Evolutionary conservation across 2,329 filamentous ascomycete genomes (phyloP), one percentile per base, ranked within the genome.

Genomic region (Trichoderma pleuroti): DNA sequence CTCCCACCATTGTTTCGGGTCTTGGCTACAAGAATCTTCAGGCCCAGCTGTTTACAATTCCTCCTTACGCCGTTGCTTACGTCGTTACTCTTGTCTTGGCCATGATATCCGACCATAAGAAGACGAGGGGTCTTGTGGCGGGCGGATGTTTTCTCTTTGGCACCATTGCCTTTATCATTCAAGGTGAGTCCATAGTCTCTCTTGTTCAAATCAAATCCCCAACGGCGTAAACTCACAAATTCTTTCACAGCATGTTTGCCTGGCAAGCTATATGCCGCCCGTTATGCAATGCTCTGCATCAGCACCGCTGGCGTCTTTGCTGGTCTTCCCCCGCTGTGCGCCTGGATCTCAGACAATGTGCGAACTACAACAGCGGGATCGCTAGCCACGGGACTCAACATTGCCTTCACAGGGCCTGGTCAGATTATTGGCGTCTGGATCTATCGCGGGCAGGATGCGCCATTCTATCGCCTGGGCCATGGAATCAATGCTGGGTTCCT

Each of bases 41-140:
- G n/a, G 73, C 75, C 4, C 76, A 77, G 60, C 67, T 77, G 0
- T 72, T 77, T 64, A 76, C 72, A 2, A 75, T 76, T 1, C 75
- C 75, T 2, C 76, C 76, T 60, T 77, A 77, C 59, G 69, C 75
- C 11, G 74, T 74, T 8, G 76, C 70, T 6, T 62, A 65, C 18
- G 49, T 70, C 6, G 28, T 71, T 1, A 65, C 57, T 18, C 24
- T 68, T 10, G 26, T 67, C 26, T 26, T 63, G 26, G 65, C 52
- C 32, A 64, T 64, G 42, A 18, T 64, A 52, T 64, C 61, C 18
- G 61, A 64, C 7, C 61, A 46, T 2, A 28, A 64, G 42, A 64
- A 46, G 28, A 64, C 61, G n/a, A 64, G 61, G 32, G 61, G 61
- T n/a, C 42, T 64, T 0, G 61, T 64, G 9, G 61, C 61, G 8